These are phyloP conservation scores for Penicillium desertorum DNA, from an alignment of 495 filamentous ascomycete genomes.

Conservation along the genomic window DNA sequence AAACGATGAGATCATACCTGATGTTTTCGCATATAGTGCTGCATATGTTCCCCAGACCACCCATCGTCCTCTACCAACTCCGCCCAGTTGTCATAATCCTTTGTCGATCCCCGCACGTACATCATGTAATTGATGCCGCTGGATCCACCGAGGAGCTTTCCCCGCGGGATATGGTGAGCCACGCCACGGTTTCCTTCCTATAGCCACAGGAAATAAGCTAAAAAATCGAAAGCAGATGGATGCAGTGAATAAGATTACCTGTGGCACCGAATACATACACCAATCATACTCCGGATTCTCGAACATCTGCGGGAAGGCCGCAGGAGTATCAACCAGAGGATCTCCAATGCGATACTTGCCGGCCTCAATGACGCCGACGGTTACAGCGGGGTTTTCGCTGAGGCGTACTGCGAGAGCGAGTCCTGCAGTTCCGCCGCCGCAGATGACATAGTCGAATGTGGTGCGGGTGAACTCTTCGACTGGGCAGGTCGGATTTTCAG, in stretches of 20 bases:
- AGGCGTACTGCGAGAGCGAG: constrained; percentile 49
- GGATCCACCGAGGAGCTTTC: constrained; percentile 58
- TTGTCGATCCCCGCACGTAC: constrained; percentile 32
- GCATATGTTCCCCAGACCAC: constrained; percentile 42
- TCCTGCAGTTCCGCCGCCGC: constrained; percentile 51
- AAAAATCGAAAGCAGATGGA: neutral
- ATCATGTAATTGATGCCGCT: constrained; percentile 53
- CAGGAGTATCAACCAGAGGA: constrained; percentile 47
- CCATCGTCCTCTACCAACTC: constrained; percentile 33
- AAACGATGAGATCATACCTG: constrained; percentile 25
- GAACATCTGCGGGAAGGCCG: constrained; percentile 42
- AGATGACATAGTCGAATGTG: constrained; percentile 38
- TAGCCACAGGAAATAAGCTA: neutral
- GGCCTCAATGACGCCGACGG: constrained; percentile 56
- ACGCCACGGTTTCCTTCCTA: constrained; percentile 26
- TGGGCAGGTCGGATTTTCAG: constrained; percentile 12
- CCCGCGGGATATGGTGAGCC: constrained; percentile 41
- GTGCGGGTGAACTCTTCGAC: constrained; percentile 19
- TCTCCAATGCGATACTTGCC: constrained; percentile 50
- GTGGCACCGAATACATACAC: constrained; percentile 53
- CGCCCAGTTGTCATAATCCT: constrained; percentile 53
- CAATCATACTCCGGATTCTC: constrained; percentile 58
- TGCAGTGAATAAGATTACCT: constrained; percentile 33
- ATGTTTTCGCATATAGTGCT: constrained; percentile 31
- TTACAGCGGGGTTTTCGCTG: constrained; percentile 43